Evolutionary conservation across 1,284 basidiomycete species (phyloP), one percentile per base, ranked within the genome.

Genomic region (Phellopilus nigrolimitatus): DNA sequence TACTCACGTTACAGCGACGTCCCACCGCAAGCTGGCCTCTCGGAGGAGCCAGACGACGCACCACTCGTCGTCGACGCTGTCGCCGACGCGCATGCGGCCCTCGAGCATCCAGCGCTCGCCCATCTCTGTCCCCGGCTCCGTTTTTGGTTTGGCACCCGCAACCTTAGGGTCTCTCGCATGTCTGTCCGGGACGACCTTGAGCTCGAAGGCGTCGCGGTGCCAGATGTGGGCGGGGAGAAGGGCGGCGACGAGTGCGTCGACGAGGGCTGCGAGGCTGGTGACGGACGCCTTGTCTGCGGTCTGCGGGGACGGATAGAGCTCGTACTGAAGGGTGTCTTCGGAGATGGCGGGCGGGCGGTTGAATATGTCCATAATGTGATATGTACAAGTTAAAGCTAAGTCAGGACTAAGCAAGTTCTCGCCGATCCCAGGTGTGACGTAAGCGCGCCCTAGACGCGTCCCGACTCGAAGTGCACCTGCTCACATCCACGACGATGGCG

Each of bases 41-140:
- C 74, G 75, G 56, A 97, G 68, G 31, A 97, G 71, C 89, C 91
- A 98, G 12, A 95, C 91, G 13, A 81, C 76, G 62, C 86, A 87
- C 95, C 95, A 98, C 68, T 98, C 95, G 63, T 98, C 95, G 63
- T 98, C 94, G 15, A 98, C 79, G 47, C 86, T 90, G 66, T 97
- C 95, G 3, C 93, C 93, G 17, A 95, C 87, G 41, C 93, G 75
- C 82, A 93, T 90, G 31, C 72, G 71, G 5, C 92, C 89, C 60
- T 88, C 80, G 0, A 94, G 69, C 21, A 81, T 65, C 71, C 75
- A 82, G 13, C 61, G 68, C 36, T 73, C 64, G 62, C 60, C 21
- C 56, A 57, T 15, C 44, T 55, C 15, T 7, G 65, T 24, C 15
- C n/a, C 15, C 27, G 30, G 6, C 25, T 17, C 13, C 22, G 49